Percentiles rank a stretch among this genome's conserved stretches.
Conservation (phyloP, 228 moss, liverwort and hornwort genomes). For the Sphagnum magellanicum region DNA sequence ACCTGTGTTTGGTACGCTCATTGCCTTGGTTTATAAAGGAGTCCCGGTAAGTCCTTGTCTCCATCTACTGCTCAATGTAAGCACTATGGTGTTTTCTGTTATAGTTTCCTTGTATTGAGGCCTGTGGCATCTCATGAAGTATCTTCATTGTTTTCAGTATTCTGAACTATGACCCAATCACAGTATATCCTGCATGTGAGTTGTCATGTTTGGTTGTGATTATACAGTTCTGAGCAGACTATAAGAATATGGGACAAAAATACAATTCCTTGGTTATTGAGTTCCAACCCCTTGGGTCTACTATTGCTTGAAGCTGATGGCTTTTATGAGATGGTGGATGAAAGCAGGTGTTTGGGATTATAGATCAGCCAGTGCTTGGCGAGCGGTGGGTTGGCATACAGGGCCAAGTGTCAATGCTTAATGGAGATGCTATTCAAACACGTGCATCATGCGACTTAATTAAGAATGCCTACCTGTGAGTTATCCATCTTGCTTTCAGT, state of each 20-base stretch:
- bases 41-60: constrained; percentile 51
- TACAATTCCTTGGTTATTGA: background rate
- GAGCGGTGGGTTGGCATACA: constrained; percentile 84
- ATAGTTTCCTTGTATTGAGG: background rate
- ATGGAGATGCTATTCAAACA: constrained; percentile 63
- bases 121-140: background rate
- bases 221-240: no score
- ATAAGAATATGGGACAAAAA: no score
- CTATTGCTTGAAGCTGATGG: background rate
- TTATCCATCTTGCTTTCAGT: background rate
- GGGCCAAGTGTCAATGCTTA: constrained; percentile 63
- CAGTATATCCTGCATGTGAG: no score
- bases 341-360: constrained; percentile 74
- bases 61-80: background rate
- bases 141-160: no score
- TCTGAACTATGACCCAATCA: no score
- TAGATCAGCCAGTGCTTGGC: constrained; percentile 79
- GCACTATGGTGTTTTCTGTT: background rate
- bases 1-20: constrained; percentile 90
- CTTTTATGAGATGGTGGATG: no score
- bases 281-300: background rate
- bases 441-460: constrained; percentile 49
- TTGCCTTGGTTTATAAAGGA: constrained; percentile 88
- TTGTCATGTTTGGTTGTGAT: no score
- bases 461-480: constrained; percentile 78